Percentiles rank a stretch among this genome's conserved stretches.
Conservation (phyloP, 1,139 yeast species). For the Kodamaea sp. region DNA sequence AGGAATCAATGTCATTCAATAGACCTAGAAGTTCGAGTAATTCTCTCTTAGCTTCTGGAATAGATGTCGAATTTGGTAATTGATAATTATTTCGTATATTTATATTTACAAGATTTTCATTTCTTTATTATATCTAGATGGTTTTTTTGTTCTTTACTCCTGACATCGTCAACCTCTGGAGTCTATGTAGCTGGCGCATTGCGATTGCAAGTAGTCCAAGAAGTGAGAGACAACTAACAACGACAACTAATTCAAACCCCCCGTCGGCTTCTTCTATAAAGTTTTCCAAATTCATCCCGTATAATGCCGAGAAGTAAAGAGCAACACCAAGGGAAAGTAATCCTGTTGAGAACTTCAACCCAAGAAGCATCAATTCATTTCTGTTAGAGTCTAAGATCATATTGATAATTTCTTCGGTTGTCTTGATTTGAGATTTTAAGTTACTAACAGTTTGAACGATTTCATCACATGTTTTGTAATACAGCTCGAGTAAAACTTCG, state of each 20-base stretch:
- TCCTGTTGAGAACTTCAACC: constrained; percentile 42
- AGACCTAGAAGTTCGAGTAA: constrained; percentile 24
- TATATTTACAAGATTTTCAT: constrained; percentile 1
- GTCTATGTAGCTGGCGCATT: constrained; percentile 27
- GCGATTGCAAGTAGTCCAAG: constrained; percentile 25
- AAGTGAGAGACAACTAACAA: constrained; percentile 26
- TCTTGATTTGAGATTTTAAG: constrained; percentile 38
- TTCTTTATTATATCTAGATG: constrained; percentile 1
- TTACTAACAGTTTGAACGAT: constrained; percentile 45
- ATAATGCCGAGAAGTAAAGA: constrained; percentile 39
- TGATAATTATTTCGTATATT: background rate
- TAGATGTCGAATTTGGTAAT: constrained; percentile 31
- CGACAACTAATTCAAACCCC: constrained; percentile 36
- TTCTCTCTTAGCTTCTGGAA: constrained; percentile 26
- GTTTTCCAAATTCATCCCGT: constrained; percentile 43
- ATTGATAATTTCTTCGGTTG: constrained; percentile 46
- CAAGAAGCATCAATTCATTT: constrained; percentile 46
- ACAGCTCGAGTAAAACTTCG: constrained; percentile 42
- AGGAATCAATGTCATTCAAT: constrained; percentile 5
- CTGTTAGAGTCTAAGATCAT: constrained; percentile 46
- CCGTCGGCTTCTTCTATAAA: constrained; percentile 34
- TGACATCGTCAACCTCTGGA: constrained; percentile 43
- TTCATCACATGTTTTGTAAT: constrained; percentile 43
- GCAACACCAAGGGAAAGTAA: constrained; percentile 39
- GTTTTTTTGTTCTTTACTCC: constrained; percentile 25